A percentile compares a stretch with the other conserved stretches of the same genome.
Evolutionary conservation across 495 filamentous ascomycete genomes (phyloP).

Genomic region (Talaromyces borbonicus): DNA sequence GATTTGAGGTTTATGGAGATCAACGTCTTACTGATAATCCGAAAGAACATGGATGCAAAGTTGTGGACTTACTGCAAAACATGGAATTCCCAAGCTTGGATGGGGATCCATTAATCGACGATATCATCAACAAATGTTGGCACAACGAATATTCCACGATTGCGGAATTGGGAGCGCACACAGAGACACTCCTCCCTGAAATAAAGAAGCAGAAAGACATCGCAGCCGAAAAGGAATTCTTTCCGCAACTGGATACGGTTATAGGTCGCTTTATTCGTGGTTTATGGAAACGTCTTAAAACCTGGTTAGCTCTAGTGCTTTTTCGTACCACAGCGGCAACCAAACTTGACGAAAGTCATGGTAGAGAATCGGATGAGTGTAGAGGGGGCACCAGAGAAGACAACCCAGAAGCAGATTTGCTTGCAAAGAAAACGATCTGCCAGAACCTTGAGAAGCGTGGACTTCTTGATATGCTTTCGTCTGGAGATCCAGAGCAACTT

Average conservation of each 20-base stretch:
- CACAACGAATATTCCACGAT: conserved; percentile 24
- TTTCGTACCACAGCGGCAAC: no score
- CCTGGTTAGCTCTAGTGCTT: no score
- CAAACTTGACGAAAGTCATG: no score
- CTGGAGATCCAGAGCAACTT: conserved; percentile 19
- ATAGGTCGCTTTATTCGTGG: no score
- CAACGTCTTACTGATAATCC: conserved; percentile 23
- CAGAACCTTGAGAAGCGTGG: conserved; percentile 19
- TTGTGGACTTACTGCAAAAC: conserved; percentile 12
- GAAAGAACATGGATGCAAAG: conserved; percentile 23
- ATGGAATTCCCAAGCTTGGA: conserved; percentile 25
- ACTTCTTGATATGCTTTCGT: conserved; percentile 21
- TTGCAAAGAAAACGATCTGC: conserved; percentile 17
- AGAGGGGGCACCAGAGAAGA: not conserved
- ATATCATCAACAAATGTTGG: conserved; percentile 30
- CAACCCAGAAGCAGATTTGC: conserved; percentile 9
- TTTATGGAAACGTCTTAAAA: no score
- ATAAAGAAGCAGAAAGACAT: not conserved
- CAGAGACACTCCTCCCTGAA: conserved; percentile 11
- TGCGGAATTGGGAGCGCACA: conserved; percentile 21
- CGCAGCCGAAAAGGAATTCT: no score
- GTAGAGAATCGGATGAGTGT: no score
- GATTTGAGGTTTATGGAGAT: conserved; percentile 28
- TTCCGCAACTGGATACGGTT: no score
- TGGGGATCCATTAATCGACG: conserved; percentile 24